A percentile compares a stretch with the other conserved stretches of the same genome.
Conservation (phyloP, 805 yeast genomes). For the Lachancea quebecensis region DNA sequence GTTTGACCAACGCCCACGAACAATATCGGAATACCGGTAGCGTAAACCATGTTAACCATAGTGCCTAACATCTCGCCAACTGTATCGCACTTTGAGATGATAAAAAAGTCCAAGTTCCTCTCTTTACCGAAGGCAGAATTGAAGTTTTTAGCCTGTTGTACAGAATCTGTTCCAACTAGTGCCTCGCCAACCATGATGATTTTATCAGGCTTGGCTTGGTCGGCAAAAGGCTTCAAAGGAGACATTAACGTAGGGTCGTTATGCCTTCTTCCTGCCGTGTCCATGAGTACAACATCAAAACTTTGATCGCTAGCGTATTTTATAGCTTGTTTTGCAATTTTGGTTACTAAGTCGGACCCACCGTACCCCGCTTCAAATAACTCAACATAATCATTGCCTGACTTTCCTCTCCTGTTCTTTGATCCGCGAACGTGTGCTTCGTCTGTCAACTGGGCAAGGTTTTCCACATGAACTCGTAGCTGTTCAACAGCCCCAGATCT, state of each 20-base stretch:
- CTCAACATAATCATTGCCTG: conserved; percentile 46
- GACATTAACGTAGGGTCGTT: conserved; percentile 94
- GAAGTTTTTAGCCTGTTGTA: conserved; percentile 88
- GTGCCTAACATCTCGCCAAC: conserved; percentile 96
- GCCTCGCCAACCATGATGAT: conserved; percentile 99
- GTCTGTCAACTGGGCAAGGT: conserved; percentile 62
- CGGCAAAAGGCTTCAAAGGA: conserved; percentile 89
- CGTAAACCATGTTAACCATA: conserved; percentile 95
- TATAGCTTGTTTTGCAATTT: conserved; percentile 87
- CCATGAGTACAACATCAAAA: conserved; percentile 85
- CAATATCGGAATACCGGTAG: conserved; percentile 89
- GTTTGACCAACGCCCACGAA: conserved; percentile 98
- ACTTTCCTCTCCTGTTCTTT: conserved; percentile 32
- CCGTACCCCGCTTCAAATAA: conserved; percentile 94
- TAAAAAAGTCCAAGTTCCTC: conserved; percentile 79
- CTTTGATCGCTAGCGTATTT: conserved; percentile 61
- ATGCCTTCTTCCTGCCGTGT: conserved; percentile 97
- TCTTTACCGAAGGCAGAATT: conserved; percentile 86
- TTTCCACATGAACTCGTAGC: conserved; percentile 84
- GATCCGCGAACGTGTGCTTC: conserved; percentile 33
- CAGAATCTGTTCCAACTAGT: conserved; percentile 93
- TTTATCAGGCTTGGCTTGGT: conserved; percentile 90
- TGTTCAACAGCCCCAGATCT: conserved; percentile 99
- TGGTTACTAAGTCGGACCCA: conserved; percentile 89
- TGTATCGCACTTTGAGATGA: conserved; percentile 91